Conservation (phyloP, 1,284 basidiomycete genomes). For the Cystobasidium pallidum region DNA sequence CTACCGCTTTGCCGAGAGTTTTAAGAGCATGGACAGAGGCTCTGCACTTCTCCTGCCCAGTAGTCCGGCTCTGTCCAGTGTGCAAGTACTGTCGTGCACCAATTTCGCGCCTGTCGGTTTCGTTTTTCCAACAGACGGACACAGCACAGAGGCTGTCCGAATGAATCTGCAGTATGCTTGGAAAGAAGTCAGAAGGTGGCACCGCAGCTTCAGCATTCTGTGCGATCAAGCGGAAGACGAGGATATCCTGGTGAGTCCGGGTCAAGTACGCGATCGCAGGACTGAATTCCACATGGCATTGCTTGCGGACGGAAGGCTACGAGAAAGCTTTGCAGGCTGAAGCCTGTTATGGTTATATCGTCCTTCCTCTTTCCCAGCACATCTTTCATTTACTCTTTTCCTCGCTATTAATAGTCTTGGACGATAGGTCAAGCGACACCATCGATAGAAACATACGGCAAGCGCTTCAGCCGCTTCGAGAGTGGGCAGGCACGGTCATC, state of each 20-base stretch:
- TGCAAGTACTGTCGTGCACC: slow-evolving; percentile 19
- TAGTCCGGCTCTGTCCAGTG: slow-evolving; percentile 24
- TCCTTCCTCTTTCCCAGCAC: background rate
- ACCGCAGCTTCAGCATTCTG: slow-evolving; percentile 19
- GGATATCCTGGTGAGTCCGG: slow-evolving; percentile 31
- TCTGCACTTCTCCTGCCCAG: slow-evolving; percentile 4
- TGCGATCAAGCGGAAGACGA: slow-evolving; percentile 25
- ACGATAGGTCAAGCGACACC: slow-evolving; percentile 1
- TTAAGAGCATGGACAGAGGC: background rate
- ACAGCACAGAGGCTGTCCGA: background rate
- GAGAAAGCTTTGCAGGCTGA: background rate
- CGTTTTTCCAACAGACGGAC: slow-evolving; percentile 14
- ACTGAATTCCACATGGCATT: too few species aligned
- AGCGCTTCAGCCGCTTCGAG: slow-evolving; percentile 4
- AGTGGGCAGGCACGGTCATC: slow-evolving; percentile 24
- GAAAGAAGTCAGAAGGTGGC: slow-evolving; percentile 32
- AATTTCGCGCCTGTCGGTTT: slow-evolving; percentile 21
- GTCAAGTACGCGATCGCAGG: too few species aligned
- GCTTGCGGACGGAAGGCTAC: background rate
- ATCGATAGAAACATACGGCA: slow-evolving; percentile 11
- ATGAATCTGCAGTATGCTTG: slow-evolving; percentile 18
- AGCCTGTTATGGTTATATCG: background rate
- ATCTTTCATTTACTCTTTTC: slow-evolving; percentile 13
- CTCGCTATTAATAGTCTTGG: background rate
- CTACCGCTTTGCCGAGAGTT: background rate